Evolutionary conservation across 164 flowering plant genomes (phyloP), one percentile per base, ranked within the genome.

Genomic region (Annona squamosa): DNA sequence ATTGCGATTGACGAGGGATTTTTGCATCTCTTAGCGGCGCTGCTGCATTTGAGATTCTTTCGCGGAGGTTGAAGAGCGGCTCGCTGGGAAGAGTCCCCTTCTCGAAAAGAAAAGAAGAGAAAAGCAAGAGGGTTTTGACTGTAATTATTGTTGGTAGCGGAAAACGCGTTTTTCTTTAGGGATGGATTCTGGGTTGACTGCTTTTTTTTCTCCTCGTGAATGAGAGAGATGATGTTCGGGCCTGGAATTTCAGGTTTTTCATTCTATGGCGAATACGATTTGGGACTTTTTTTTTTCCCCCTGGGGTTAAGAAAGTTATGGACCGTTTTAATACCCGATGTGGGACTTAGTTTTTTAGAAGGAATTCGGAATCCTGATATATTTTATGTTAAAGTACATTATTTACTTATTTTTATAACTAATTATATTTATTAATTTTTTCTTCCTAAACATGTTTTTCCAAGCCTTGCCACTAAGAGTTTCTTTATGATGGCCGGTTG

Each of bases 171-270:
- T 65, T 73, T 63, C 1, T 6, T 37, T n/a, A 46, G 63, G 13
- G 57, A 16, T 4, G 75, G 75, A 65, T 72, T 72, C 64, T 47
- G 75, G 67, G 75, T 65, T 65, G 75, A 47, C 69, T 65, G 74
- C 69, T 72, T 69, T 46, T 13, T 5, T 0, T 41, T 37, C 19
- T 19, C 5, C 61, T 56, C 37, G 37, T 26, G 13, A 52, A 5
- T 52, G 9, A 7, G 9, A 52, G 59, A 52, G 9, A 7, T 52
- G 59, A 52, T 52, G 17, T 12, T 52, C 59, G 2, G 9, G 17
- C 59, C 2, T 16, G 13, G 59, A 52, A 16, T 6, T 10, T 7
- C 9, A 52, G 7, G 37, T 26, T 26, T 26, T 26, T 26, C 37
- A 26, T 26, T 26, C 37, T 26, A 26, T 26, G 37, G 37, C 37